Evolutionary conservation across 2,329 filamentous ascomycete genomes (phyloP).

Genomic region (Rutstroemia sp.): DNA sequence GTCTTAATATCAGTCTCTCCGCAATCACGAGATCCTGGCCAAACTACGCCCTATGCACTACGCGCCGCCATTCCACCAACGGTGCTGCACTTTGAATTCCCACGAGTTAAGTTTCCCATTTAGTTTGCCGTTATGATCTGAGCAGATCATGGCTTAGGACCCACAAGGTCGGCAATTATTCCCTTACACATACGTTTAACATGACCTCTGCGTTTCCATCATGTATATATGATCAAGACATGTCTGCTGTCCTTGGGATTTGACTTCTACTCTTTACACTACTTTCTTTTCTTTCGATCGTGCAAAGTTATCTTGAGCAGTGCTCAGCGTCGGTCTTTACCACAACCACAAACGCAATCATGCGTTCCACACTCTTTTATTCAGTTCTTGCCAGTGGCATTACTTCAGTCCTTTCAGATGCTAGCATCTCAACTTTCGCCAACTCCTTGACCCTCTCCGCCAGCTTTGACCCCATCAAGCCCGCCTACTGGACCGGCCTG

Average conservation of each 20-base stretch:
- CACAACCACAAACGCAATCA: slow-evolving; percentile 5
- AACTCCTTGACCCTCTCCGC: slow-evolving; percentile 41
- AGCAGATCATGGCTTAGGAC: not conserved
- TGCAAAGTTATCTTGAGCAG: not conserved
- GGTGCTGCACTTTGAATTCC: too few relatives aligned
- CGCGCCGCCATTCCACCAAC: too few relatives aligned
- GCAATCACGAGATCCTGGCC: too few relatives aligned
- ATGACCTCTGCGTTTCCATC: not conserved
- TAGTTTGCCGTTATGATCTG: not conserved
- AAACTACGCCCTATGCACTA: too few relatives aligned
- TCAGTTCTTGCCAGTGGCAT: slow-evolving; percentile 18
- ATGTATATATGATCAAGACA: not conserved
- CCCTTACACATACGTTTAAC: not conserved
- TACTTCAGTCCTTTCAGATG: slow-evolving; percentile 16
- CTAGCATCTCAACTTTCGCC: slow-evolving; percentile 26
- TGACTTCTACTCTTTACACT: not conserved
- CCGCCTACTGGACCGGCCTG: slow-evolving; percentile 53
- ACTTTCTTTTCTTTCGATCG: not conserved
- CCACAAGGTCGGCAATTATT: not conserved
- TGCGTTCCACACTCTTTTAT: slow-evolving; percentile 20
- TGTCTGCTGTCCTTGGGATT: not conserved
- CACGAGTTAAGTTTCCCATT: too few relatives aligned
- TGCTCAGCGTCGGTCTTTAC: slow-evolving; percentile 4
- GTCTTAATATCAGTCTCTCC: too few relatives aligned
- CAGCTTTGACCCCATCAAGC: slow-evolving; percentile 49